Evolutionary conservation across 2,329 filamentous ascomycete genomes (phyloP).

Genomic region (Beauveria brongniartii): DNA sequence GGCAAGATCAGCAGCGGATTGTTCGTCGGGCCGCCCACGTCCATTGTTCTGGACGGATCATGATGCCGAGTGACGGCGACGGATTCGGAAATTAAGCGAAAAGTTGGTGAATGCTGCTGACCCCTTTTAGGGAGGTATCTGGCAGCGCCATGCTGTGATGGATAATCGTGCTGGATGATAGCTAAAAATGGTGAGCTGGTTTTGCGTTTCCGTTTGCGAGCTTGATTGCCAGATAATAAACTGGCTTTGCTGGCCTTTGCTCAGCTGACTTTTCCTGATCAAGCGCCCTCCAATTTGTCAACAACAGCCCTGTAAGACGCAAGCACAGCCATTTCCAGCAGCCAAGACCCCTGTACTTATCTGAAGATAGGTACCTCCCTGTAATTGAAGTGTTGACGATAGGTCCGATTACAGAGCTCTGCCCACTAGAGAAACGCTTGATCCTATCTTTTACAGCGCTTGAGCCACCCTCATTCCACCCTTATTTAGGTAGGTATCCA

Average conservation of each 20-base stretch:
- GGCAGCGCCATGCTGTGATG: background rate
- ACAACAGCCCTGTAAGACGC: background rate
- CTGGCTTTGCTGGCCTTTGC: no score
- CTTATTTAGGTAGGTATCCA: background rate
- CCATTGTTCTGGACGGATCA: background rate
- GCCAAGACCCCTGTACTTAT: background rate
- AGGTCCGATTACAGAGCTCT: background rate
- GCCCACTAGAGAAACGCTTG: background rate
- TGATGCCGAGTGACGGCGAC: background rate
- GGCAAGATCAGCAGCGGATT: constrained; percentile 1
- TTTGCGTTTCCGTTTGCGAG: background rate
- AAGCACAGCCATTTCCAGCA: background rate
- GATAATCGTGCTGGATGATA: background rate
- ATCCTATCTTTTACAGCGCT: background rate
- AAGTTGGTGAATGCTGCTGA: background rate
- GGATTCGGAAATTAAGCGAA: background rate
- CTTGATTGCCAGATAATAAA: no score
- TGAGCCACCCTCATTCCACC: background rate
- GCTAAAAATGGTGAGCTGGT: background rate
- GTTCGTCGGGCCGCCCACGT: background rate
- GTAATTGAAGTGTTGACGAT: background rate
- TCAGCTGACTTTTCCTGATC: background rate
- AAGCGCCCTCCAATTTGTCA: background rate
- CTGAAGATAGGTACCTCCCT: background rate
- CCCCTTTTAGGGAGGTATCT: background rate